Evolutionary conservation across 108 stramenopile species (phyloP), one percentile per base, ranked within the genome.

Genomic region (Conticribra weissflogii): DNA sequence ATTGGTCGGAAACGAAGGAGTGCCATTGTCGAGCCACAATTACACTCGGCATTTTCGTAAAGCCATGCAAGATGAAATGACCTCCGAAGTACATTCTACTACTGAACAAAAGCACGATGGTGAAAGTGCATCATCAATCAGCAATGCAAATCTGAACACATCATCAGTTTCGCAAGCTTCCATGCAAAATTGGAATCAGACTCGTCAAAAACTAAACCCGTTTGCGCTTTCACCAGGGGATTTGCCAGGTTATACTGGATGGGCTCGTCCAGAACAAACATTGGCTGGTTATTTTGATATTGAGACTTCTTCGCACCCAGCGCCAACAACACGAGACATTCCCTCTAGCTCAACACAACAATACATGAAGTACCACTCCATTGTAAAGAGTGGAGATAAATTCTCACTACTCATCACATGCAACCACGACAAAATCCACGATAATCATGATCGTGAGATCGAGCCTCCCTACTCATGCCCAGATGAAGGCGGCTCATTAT

Each of bases 231-330:
- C 64, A 29, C 76, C 84, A 24, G 87, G 87, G 23, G 87, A 88
- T 75, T 54, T 91, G 16, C 90, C 90, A 4, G 90, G 90, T n/a
- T 91, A 91, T 41, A 88, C 87, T 3, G 90, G 90, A 31, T 91
- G 90, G 90, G 82, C 83, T 15, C 84, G 90, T 30, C 85, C 90
- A 0, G 84, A 86, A 68, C 51, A 64, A 12, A 91, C 90, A 0
- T 46, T 86, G 31, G 90, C 86, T 3, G 68, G 82, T 9, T 81
- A 74, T 30, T 86, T 86, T 67, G 29, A 77, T 8, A 74, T 90
- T 14, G 21, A 27, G 45, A 50, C 63, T 27, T 63, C 59, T 8
- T 73, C 72, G 3, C 71, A 72, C 50, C 51, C 59, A 46, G 27
- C 68, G 3, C n/a, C n/a, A n/a, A n/a, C n/a, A n/a, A n/a, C n/a